A percentile compares a stretch with the other conserved stretches of the same genome.
Conservation (phyloP, 1,139 yeast genomes). For the Hyphopichia pseudoburtonii region DNA sequence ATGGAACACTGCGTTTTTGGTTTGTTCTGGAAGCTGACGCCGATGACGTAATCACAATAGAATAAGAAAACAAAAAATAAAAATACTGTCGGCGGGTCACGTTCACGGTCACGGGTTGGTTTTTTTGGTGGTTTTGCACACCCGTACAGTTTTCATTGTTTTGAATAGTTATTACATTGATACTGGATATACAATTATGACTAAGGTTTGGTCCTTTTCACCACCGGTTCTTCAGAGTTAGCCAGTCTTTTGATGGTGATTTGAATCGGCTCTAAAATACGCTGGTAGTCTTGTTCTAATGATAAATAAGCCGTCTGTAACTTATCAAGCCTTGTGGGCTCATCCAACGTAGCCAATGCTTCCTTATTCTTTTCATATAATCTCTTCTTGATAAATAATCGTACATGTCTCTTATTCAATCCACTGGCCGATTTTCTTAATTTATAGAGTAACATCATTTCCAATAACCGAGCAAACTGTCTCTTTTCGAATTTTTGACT, state of each 20-base stretch:
- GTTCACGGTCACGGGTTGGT: too few species aligned
- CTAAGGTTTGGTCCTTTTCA: neutral
- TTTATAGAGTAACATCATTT: conserved; percentile 64
- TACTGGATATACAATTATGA: too few species aligned
- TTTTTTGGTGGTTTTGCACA: too few species aligned
- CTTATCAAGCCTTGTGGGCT: conserved; percentile 60
- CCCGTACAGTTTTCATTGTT: too few species aligned
- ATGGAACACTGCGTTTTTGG: too few species aligned
- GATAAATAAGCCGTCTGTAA: conserved; percentile 73
- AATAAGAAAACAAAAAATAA: too few species aligned
- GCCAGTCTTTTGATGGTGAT: neutral
- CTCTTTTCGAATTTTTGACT: conserved; percentile 68
- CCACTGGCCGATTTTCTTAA: conserved; percentile 27
- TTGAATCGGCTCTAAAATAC: conserved; percentile 40
- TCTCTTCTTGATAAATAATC: conserved; percentile 69
- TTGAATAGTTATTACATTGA: too few species aligned
- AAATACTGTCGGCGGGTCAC: too few species aligned
- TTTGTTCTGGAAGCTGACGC: neutral
- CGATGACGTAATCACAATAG: neutral
- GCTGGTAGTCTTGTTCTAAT: conserved; percentile 65
- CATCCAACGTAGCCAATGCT: conserved; percentile 66
- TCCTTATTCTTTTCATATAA: conserved; percentile 77
- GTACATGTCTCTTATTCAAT: conserved; percentile 37
- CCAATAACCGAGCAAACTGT: conserved; percentile 75
- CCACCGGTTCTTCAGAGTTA: neutral